phyloP scores from a whole-genome alignment of 306 rosid species.

The Echinosophora koreensis region DNA sequence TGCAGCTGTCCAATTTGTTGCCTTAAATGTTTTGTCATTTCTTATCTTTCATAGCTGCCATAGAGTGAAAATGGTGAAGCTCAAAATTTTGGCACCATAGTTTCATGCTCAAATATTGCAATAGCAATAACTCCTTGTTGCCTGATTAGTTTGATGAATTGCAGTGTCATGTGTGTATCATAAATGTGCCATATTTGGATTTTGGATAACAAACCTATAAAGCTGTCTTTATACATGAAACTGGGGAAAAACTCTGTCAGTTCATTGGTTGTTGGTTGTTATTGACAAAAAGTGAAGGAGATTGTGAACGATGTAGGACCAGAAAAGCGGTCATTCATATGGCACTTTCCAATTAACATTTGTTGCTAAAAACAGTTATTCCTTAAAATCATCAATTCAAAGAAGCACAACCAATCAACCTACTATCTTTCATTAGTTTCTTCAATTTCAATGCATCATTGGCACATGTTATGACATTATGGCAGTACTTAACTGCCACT shows the following conservation, averaged over 20 bases:
- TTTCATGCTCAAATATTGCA: constrained; percentile 18
- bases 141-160: background rate
- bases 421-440: background rate
- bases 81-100: background rate
- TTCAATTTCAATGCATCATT: background rate
- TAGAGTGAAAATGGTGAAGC: background rate
- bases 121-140: constrained; percentile 24
- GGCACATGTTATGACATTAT: background rate
- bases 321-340: background rate
- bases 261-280: background rate
- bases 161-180: no score
- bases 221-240: background rate
- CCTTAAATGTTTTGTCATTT: background rate
- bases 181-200: no score
- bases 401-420: background rate
- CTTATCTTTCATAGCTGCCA: no score
- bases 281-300: background rate
- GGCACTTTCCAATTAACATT: background rate
- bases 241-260: background rate
- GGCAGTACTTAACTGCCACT: no score
- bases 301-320: background rate
- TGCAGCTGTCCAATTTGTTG: background rate
- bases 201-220: no score
- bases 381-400: constrained; percentile 7
- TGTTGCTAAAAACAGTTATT: constrained; percentile 25